Evolutionary conservation across 2,329 filamentous ascomycete species (phyloP), one percentile per base, ranked within the genome.

Genomic region (Fusarium sulawesiense): DNA sequence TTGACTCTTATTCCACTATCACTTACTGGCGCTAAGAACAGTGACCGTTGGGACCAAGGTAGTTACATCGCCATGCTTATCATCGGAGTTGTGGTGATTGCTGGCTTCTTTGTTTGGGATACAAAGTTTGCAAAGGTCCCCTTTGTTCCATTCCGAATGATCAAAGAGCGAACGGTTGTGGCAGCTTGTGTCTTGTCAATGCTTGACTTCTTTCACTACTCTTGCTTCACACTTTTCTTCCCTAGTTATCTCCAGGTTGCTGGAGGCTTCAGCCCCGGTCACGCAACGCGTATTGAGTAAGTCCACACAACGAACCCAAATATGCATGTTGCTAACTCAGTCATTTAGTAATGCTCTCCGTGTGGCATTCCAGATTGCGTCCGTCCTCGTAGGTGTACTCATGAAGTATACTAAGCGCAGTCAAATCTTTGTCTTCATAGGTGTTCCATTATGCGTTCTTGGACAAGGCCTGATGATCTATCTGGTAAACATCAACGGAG

Each of bases 231-330:
- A 1, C 73, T 80, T 3, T 82, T 82, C 66, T 81, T 82, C 48
- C 78, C 80, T 0, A 82, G 80, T 45, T 82, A 80, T 44, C 76
- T 82, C 0, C 79, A 81, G 50, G 79, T 82, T 4, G 80, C 79
- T 16, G 79, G 77, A 1, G 74, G 76, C 8, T 81, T 79, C 21
- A 75, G 73, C 4, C 73, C 80, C 1, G 80, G 77, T 1, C 73
- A 78, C 9, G 77, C 80, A 0, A 81, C 79, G 7, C 79, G 80
- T 14, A 81, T 79, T 10, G 78, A 79, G 77, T 78, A 72, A 20
- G 49, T 7, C 0, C 1, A 8, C 3, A 13, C 7, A 2, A 10
- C 2, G 3, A n/a, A 9, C 34, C 0, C 5, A 3, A 9, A 1
- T 4, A 0, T 10, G 7, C 0, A 2, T 3, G 8, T 6, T 16